These are phyloP conservation scores for Phoma herbarum DNA, from an alignment of 2,329 filamentous ascomycete species.

Conservation along the genomic window DNA sequence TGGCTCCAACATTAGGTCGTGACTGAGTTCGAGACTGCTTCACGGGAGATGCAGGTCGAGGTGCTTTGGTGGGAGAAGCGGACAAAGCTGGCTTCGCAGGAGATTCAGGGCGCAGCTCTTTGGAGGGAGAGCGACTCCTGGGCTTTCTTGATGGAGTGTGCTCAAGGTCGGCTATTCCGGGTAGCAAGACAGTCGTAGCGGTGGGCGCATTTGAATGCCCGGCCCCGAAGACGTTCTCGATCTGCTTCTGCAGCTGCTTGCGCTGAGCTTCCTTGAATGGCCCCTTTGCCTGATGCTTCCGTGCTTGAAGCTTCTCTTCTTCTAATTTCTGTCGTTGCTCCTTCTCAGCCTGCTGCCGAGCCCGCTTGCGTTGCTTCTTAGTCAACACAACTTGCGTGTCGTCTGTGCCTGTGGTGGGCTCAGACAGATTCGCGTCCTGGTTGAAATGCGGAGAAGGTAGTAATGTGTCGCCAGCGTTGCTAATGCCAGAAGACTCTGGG, in stretches of 20 bases:
- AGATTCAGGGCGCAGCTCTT: slow-evolving; percentile 3
- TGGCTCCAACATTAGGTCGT: slow-evolving; percentile 43
- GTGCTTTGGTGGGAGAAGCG: background rate
- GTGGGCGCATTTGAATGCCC: background rate
- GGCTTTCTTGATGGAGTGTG: slow-evolving; percentile 17
- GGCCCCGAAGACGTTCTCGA: slow-evolving; percentile 12
- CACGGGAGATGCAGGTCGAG: slow-evolving; percentile 12
- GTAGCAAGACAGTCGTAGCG: background rate
- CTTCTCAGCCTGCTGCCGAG: slow-evolving; percentile 39
- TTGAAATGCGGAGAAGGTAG: slow-evolving; percentile 28
- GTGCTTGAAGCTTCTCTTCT: slow-evolving; percentile 20
- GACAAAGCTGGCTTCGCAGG: background rate
- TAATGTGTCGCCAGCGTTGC: slow-evolving; percentile 56
- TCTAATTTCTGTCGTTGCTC: slow-evolving; percentile 25
- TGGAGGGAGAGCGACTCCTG: slow-evolving; percentile 17
- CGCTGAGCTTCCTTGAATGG: slow-evolving; percentile 21
- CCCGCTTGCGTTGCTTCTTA: slow-evolving; percentile 40
- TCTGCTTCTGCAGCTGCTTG: slow-evolving; percentile 20
- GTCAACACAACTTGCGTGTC: slow-evolving; percentile 23
- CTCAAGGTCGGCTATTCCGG: background rate
- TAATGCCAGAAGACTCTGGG: slow-evolving; percentile 44
- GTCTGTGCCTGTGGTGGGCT: slow-evolving; percentile 6
- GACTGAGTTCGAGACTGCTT: slow-evolving; percentile 23
- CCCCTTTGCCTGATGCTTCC: slow-evolving; percentile 20
- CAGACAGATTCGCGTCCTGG: background rate